phyloP scores from a whole-genome alignment of 768 basidiomycete genomes.

The Trametes meyenii region DNA sequence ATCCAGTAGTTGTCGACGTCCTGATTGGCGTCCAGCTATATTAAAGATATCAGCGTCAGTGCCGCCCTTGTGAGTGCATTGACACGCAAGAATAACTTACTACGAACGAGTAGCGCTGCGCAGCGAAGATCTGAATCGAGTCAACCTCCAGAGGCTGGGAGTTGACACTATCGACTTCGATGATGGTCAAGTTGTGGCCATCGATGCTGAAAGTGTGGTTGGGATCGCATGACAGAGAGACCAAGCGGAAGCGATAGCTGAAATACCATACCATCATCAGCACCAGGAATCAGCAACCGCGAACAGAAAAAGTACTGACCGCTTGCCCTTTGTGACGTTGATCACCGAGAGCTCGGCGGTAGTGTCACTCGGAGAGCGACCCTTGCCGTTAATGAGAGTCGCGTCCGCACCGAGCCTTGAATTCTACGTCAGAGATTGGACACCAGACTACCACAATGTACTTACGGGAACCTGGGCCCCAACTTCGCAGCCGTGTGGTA shows the following conservation, averaged over 20 bases:
- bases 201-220: slow-evolving; percentile 49
- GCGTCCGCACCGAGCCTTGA: slow-evolving; percentile 34
- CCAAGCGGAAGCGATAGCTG: slow-evolving; percentile 31
- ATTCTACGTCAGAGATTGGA: slow-evolving; percentile 11
- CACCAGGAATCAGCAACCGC: no score
- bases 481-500: slow-evolving; percentile 32
- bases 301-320: slow-evolving; percentile 37
- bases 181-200: slow-evolving; percentile 47
- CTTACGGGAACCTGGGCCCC: slow-evolving; percentile 18
- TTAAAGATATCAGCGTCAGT: not conserved
- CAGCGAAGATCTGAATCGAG: slow-evolving; percentile 47
- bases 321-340: slow-evolving; percentile 25
- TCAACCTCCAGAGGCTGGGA: slow-evolving; percentile 45
- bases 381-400: slow-evolving; percentile 50
- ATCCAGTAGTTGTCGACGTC: slow-evolving; percentile 59
- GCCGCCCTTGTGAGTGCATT: no score
- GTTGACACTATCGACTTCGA: slow-evolving; percentile 53
- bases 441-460: not conserved
- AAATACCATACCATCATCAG: no score
- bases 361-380: slow-evolving; percentile 41
- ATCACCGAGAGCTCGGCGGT: slow-evolving; percentile 36
- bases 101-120: slow-evolving; percentile 56
- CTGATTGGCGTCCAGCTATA: slow-evolving; percentile 40
- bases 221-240: slow-evolving; percentile 34
- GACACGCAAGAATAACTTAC: slow-evolving; percentile 13